Base-by-base conservation (phyloP, 176 grass and related monocot species). In the Carex pumila region DNA sequence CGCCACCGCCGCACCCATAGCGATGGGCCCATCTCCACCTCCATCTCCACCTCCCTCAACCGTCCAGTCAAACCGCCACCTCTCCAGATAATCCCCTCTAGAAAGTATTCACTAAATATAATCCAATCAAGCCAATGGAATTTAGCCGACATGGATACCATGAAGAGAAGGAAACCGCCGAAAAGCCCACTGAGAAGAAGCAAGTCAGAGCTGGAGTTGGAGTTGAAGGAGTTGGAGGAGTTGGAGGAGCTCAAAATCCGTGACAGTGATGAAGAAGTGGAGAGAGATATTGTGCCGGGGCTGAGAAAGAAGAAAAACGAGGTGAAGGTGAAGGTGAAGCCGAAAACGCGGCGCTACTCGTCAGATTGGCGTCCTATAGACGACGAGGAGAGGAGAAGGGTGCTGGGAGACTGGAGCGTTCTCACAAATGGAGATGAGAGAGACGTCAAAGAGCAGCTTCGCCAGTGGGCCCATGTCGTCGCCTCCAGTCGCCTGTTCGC, bases 391-490 rank as follows among this genome's bases (percentile, higher is more conserved):
- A 87, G 89, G 25, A 86, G 57, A 50, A 14, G 36, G 71, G 60
- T 89, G 87, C 66, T 99, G 45, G 87, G 52, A 13, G 86, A 90
- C 77, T 95, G 87, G 89, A 84, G 69, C 29, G 84, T 99, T 64
- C 86, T 90, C 19, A 50, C 53, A 3, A 66, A 76, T 75, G 83
- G 71, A 56, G 91, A 71, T 50, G 87, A 86, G 25, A 15, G 32
- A n/a, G 78, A 92, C 30, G 60, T 95, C 13, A 99, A 99, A 88
- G 89, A 94, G 85, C 85, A 95, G 69, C 81, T 99, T 64, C 86
- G 88, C 7, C 78, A 88, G 17, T 99, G 96, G 96, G 93, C 96
- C n/a, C 93, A 99, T 75, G 91, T 88, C 8, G 96, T 99, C 0
- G 96, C 93, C 0, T 50, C 9, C 0, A 12, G 47, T 95, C 96